Base-by-base conservation (phyloP, 2,329 filamentous ascomycete species). In the Chaetomium olivaceum region DNA sequence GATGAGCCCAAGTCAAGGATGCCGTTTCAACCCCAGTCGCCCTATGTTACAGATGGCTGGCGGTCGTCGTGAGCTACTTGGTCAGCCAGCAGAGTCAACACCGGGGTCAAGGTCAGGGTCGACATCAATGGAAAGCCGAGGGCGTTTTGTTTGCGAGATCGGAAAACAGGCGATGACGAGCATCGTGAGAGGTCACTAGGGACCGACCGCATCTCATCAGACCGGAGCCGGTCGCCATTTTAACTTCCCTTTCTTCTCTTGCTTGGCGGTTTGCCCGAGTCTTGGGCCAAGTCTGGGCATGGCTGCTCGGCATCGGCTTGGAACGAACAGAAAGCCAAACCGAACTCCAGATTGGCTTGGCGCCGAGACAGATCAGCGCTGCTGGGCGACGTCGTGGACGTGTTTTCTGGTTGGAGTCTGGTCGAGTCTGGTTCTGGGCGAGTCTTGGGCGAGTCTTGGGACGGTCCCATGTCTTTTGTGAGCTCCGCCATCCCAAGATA, bases 331-430 rank as follows among this genome's bases (percentile, higher is more conserved):
- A 52, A 63, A 56, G 12, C 51, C 57, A 59, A 59, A 46, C 50
- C 61, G 51, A 29, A 39, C 58, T 48, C 57, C 36, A 48, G 25
- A 43, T 33, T 33, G 27, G 33, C 68, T 69, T 69, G 68, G 68
- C 68, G 68, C 68, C 68, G 50, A 69, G 68, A 62, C 48, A 31
- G 67, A 69, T 69, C 67, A 61, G 65, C 67, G 50, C 31, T 48
- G 51, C 57, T 61, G 31, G 33, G 50, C 23, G 31, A 43, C 36
- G 39, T 23, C 29, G 14, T 51, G 43, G 33, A 58, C 29, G 48
- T 11, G n/a, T 48, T 23, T 54, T 25, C 46, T 54, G 51, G 51
- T 29, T 1, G 50, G 16, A 43, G 5, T 43, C 39, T 43, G 16
- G 39, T 19, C 39, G 39, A 19, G 39, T 19, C 39, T 19, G 16